These are phyloP conservation scores for Yamadazyma trypodendri DNA, from an alignment of 1,139 yeast species.

Conservation along the genomic window DNA sequence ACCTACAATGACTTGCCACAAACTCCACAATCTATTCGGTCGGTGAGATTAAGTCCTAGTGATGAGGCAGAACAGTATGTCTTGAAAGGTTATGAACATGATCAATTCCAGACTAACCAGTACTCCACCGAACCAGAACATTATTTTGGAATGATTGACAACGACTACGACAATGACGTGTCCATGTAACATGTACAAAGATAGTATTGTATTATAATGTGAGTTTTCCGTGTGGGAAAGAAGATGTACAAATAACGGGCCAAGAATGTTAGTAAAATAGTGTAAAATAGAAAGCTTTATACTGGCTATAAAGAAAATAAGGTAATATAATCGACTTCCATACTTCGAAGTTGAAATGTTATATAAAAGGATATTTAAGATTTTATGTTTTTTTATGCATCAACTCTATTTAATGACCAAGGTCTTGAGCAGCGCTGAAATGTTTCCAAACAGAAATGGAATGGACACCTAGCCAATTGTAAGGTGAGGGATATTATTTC, in stretches of 20 bases:
- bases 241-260: neutral
- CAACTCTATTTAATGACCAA: no score
- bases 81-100: conserved; percentile 35
- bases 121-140: conserved; percentile 39
- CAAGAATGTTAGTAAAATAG: neutral
- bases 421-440: no score
- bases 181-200: conserved; percentile 3
- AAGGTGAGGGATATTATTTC: no score
- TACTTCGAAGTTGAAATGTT: no score
- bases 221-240: no score
- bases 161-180: conserved; percentile 14
- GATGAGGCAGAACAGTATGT: conserved; percentile 44
- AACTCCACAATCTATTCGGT: conserved; percentile 34
- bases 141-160: conserved; percentile 37
- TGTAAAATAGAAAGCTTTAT: conserved; percentile 2
- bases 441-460: no score
- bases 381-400: no score
- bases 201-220: neutral
- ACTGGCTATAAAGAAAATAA: conserved; percentile 5
- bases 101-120: conserved; percentile 11
- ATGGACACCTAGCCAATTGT: no score
- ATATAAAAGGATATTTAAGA: no score
- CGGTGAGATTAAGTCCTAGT: conserved; percentile 31
- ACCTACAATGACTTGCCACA: conserved; percentile 28
- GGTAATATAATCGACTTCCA: no score